Percentiles rank a stretch among this genome's conserved stretches.
phyloP scores from a whole-genome alignment of 2,329 filamentous ascomycete genomes.

The Pseudogymnoascus sp. region DNA sequence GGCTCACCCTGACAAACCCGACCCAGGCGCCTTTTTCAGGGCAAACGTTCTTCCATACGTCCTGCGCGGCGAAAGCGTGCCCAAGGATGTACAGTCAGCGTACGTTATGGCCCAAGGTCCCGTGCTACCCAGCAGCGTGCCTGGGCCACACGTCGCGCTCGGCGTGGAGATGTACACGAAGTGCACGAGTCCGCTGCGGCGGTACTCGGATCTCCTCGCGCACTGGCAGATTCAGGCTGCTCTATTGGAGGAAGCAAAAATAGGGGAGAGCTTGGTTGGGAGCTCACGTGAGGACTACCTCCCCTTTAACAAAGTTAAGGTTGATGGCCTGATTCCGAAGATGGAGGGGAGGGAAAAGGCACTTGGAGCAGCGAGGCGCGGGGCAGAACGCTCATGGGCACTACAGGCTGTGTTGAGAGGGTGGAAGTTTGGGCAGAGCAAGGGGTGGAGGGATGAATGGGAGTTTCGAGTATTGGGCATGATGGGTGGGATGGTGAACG shows the following conservation, averaged over 20 bases:
- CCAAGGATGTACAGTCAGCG: conserved; percentile 12
- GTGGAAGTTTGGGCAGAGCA: conserved; percentile 41
- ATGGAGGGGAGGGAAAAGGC: conserved; percentile 26
- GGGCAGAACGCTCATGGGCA: conserved; percentile 45
- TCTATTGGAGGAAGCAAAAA: conserved; percentile 40
- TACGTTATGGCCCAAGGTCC: conserved; percentile 41
- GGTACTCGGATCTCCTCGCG: conserved; percentile 55
- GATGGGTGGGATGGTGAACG: conserved; percentile 4
- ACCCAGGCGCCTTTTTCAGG: conserved; percentile 24
- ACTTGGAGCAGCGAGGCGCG: conserved; percentile 16
- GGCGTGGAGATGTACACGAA: conserved; percentile 57
- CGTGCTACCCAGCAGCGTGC: conserved; percentile 46
- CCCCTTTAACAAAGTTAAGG: conserved; percentile 25
- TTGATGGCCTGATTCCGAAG: conserved; percentile 26
- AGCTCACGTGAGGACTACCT: conserved; percentile 28
- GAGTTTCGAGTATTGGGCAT: conserved; percentile 6
- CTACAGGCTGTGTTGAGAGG: conserved; percentile 55
- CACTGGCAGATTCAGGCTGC: conserved; percentile 63
- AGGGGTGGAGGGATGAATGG: not conserved
- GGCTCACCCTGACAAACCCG: conserved; percentile 21
- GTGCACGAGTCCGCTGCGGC: conserved; percentile 59
- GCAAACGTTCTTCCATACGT: conserved; percentile 21
- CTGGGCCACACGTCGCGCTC: conserved; percentile 51
- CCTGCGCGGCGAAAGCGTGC: conserved; percentile 2
- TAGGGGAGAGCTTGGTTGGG: conserved; percentile 33